Evolutionary conservation across 106 monocot genomes (phyloP).

Genomic region (Dactylorhiza incarnata): DNA sequence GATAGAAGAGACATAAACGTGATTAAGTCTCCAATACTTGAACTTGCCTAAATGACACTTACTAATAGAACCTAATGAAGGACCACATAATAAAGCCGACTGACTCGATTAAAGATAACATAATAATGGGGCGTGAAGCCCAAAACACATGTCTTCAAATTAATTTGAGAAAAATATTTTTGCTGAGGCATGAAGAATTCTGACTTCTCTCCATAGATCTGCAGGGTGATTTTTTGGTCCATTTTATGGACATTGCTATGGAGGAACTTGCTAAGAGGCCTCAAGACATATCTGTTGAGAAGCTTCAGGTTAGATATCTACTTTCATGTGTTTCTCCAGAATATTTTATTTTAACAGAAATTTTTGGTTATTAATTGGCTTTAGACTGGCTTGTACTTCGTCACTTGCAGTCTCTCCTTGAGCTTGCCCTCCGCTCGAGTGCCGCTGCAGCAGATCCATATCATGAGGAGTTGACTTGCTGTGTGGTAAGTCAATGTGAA

Average conservation of each 20-base stretch:
- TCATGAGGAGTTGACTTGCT: constrained; percentile 91
- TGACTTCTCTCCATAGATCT: constrained; percentile 11
- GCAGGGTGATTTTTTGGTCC: constrained; percentile 97
- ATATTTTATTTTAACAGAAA: constrained; percentile 1
- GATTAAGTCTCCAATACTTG: no score
- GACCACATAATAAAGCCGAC: no score
- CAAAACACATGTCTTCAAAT: no score
- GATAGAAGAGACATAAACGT: no score
- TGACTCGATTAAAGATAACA: no score
- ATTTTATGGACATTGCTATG: constrained; percentile 98
- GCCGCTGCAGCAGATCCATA: constrained; percentile 90
- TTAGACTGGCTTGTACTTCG: constrained; percentile 9
- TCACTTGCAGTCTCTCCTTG: constrained; percentile 79
- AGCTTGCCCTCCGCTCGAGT: constrained; percentile 86
- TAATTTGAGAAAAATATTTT: not conserved
- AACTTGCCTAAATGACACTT: no score
- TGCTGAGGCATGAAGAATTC: not conserved
- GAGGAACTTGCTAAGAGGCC: constrained; percentile 89
- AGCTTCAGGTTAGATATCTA: constrained; percentile 60
- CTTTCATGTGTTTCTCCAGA: not conserved
- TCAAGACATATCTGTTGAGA: constrained; percentile 87
- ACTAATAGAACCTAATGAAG: no score
- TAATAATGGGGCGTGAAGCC: no score
- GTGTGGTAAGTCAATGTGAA: constrained; percentile 52
- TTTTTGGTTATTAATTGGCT: constrained; percentile 11